A percentile compares a stretch with the other conserved stretches of the same genome.
Conservation (phyloP, 2,329 filamentous ascomycete genomes). For the Colletotrichum sublineola region DNA sequence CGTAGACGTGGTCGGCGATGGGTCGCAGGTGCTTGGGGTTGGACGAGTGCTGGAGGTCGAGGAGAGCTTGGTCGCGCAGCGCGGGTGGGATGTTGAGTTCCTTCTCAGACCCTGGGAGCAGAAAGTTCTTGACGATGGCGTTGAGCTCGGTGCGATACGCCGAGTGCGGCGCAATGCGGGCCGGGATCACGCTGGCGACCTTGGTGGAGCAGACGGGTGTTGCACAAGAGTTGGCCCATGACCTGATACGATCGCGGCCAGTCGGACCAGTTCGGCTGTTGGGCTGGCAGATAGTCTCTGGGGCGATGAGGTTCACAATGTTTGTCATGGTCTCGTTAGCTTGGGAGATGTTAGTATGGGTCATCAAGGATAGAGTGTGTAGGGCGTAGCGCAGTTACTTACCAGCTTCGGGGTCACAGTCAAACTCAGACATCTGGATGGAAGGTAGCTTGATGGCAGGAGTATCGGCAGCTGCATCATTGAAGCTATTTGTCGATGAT, state of each 20-base stretch:
- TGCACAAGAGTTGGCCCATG: slow-evolving; percentile 42
- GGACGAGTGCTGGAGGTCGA: slow-evolving; percentile 51
- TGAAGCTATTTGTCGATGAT: slow-evolving; percentile 26
- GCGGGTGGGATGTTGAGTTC: slow-evolving; percentile 62
- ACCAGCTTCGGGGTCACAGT: slow-evolving; percentile 53
- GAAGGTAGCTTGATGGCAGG: slow-evolving; percentile 33
- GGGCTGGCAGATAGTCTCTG: slow-evolving; percentile 47
- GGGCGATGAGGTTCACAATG: slow-evolving; percentile 52
- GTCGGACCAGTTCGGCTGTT: slow-evolving; percentile 35
- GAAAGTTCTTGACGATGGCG: slow-evolving; percentile 57
- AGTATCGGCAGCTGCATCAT: slow-evolving; percentile 10
- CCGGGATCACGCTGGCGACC: slow-evolving; percentile 27
- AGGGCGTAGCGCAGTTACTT: slow-evolving; percentile 31
- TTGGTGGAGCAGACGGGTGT: slow-evolving; percentile 33
- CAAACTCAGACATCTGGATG: slow-evolving; percentile 41
- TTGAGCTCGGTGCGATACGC: slow-evolving; percentile 52
- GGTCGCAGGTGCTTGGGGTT: slow-evolving; percentile 57
- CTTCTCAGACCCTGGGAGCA: slow-evolving; percentile 57
- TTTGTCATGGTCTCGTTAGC: slow-evolving; percentile 50
- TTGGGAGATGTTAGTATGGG: slow-evolving; percentile 27
- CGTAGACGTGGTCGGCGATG: slow-evolving; percentile 61
- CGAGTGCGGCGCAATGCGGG: slow-evolving; percentile 38
- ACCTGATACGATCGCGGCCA: slow-evolving; percentile 44
- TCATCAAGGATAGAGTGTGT: neutral
- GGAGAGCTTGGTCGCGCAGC: slow-evolving; percentile 56